phyloP scores from a whole-genome alignment of 257 asterid species.

The Eucommia ulmoides region DNA sequence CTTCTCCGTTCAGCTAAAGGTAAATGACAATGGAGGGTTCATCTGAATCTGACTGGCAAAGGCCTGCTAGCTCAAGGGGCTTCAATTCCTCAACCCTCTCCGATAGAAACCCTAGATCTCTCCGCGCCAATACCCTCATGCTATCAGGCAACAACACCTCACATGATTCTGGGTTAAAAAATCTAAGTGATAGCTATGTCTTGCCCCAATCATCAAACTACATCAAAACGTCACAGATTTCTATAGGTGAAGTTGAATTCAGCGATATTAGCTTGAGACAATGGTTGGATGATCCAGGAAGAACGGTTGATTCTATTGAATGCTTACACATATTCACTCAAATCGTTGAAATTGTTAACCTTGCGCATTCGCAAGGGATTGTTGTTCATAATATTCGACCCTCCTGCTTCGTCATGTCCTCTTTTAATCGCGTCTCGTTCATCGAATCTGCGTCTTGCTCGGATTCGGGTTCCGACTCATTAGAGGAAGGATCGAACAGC shows the following conservation, averaged over 20 bases:
- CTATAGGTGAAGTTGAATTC: conserved; percentile 27
- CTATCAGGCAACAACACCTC: conserved; percentile 36
- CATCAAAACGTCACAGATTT: too few relatives aligned
- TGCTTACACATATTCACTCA: conserved; percentile 89
- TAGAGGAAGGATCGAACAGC: conserved; percentile 36
- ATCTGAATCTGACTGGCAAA: conserved; percentile 72
- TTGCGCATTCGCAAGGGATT: conserved; percentile 80
- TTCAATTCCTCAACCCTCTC: conserved; percentile 40
- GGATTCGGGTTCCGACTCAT: conserved; percentile 57
- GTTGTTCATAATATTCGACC: conserved; percentile 77
- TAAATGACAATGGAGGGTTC: conserved; percentile 75
- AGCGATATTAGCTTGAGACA: conserved; percentile 69
- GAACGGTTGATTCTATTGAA: conserved; percentile 64
- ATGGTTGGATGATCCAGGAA: conserved; percentile 82
- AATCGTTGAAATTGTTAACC: conserved; percentile 64
- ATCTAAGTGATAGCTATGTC: conserved; percentile 44
- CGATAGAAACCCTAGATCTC: conserved; percentile 37
- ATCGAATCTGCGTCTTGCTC: conserved; percentile 87
- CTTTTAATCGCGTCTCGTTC: conserved; percentile 63
- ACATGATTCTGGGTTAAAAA: conserved; percentile 34
- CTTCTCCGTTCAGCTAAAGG: conserved; percentile 24
- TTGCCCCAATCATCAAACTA: conserved; percentile 14
- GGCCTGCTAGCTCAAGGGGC: conserved; percentile 54
- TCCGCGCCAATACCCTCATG: conserved; percentile 28
- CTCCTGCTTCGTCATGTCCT: conserved; percentile 84